Evolutionary conservation across 31 red algal genomes (phyloP).

Genomic region (Asparagopsis taxiformis): DNA sequence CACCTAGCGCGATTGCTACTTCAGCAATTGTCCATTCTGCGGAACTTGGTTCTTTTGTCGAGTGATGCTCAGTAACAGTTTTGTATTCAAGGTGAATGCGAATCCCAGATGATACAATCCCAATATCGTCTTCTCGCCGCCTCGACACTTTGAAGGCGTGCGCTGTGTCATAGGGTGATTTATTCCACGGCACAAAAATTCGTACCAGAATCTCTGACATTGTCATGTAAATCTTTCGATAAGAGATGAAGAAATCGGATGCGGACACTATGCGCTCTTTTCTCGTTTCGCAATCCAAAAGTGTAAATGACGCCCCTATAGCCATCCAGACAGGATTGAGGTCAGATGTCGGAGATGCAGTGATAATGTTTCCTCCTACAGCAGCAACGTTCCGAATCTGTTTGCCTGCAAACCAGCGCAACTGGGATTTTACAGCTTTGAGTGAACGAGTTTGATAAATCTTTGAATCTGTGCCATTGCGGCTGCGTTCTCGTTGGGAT

Average conservation of each 20-base stretch:
- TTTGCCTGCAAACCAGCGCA: conserved; percentile 75
- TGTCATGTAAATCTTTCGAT: conserved; percentile 61
- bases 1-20: conserved; percentile 59
- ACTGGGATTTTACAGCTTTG: conserved; percentile 52
- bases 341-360: conserved; percentile 94
- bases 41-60: background rate
- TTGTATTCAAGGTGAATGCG: conserved; percentile 29
- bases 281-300: conserved; percentile 25
- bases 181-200: conserved; percentile 68
- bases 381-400: conserved; percentile 87
- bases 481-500: no score
- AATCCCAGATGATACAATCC: conserved; percentile 85
- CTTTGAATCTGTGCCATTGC: conserved; percentile 11
- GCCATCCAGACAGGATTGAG: conserved; percentile 85
- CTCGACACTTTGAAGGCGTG: conserved; percentile 77
- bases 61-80: background rate
- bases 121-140: conserved; percentile 87
- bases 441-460: conserved; percentile 37
- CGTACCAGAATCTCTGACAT: conserved; percentile 49
- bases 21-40: conserved; percentile 2
- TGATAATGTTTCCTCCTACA: conserved; percentile 85
- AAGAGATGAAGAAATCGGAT: conserved; percentile 74
- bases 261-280: conserved; percentile 30
- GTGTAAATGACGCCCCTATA: conserved; percentile 45
- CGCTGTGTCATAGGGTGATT: conserved; percentile 39